Evolutionary conservation across 75 land plant genomes (phyloP).

Genomic region (Cupressus sempervirens): DNA sequence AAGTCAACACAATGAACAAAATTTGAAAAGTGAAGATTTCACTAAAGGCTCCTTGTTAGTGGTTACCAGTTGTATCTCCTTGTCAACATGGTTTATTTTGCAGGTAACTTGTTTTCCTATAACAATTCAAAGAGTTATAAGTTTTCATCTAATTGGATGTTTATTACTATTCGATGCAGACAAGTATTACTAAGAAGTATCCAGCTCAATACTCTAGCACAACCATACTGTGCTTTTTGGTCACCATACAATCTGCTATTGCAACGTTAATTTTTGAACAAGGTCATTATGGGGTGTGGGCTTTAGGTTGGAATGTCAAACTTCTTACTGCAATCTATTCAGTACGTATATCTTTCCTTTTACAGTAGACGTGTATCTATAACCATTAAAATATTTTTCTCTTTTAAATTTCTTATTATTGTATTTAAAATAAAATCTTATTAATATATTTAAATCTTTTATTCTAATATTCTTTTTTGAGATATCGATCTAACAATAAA

Average conservation of each 20-base stretch:
- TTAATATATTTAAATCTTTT: no score
- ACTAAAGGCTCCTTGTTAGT: slow-evolving; percentile 50
- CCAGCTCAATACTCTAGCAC: slow-evolving; percentile 62
- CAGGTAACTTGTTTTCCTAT: slow-evolving; percentile 37
- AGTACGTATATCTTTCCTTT: slow-evolving; percentile 16
- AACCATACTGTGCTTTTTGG: slow-evolving; percentile 52
- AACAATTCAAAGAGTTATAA: background rate
- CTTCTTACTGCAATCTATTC: slow-evolving; percentile 36
- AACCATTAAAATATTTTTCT: no score
- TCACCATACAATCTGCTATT: slow-evolving; percentile 41
- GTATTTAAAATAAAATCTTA: no score
- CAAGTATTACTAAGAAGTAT: slow-evolving; percentile 41
- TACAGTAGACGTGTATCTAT: no score
- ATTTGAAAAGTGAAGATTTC: slow-evolving; percentile 15
- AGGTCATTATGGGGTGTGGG: slow-evolving; percentile 33
- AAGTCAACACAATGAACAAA: no score
- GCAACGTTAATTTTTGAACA: slow-evolving; percentile 30
- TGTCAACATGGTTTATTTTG: slow-evolving; percentile 64
- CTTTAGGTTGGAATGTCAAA: slow-evolving; percentile 25
- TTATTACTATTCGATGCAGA: slow-evolving; percentile 18
- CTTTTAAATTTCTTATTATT: no score
- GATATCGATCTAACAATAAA: no score
- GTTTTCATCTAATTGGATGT: no score
- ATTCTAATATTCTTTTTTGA: no score
- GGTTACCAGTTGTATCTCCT: slow-evolving; percentile 50